Evolutionary conservation across 2,329 filamentous ascomycete species (phyloP).

Genomic region (Lachnellula subtilissima): DNA sequence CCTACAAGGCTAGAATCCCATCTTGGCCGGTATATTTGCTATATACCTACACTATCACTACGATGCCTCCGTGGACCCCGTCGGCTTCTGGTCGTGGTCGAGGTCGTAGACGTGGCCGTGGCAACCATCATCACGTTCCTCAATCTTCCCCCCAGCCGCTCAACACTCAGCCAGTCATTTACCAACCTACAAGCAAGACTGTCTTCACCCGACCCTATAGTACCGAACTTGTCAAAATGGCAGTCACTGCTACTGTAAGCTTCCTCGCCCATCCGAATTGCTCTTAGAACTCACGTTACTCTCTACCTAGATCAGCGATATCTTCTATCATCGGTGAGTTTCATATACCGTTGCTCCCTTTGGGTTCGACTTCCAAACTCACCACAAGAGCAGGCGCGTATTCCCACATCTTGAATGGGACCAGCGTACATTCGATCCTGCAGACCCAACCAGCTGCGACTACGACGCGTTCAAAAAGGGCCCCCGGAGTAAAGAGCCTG

Average conservation of each 20-base stretch:
- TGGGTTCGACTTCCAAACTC: background rate
- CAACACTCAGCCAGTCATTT: background rate
- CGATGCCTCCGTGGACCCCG: no score
- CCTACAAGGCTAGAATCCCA: no score
- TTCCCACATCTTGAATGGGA: slow-evolving; percentile 6
- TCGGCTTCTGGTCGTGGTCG: no score
- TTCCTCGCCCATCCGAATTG: background rate
- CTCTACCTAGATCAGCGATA: slow-evolving; percentile 14
- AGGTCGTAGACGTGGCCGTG: background rate
- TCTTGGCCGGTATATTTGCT: no score
- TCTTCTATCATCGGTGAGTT: slow-evolving; percentile 8
- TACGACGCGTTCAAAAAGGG: slow-evolving; percentile 20
- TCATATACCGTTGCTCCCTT: background rate
- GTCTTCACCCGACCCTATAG: slow-evolving; percentile 11
- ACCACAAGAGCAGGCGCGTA: slow-evolving; percentile 2
- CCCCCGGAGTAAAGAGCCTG: background rate
- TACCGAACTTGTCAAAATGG: slow-evolving; percentile 13
- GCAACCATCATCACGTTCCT: background rate
- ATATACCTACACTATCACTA: no score
- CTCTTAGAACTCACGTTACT: background rate
- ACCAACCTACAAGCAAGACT: background rate
- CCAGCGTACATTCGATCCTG: slow-evolving; percentile 13
- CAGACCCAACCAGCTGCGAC: slow-evolving; percentile 13
- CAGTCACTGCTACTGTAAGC: slow-evolving; percentile 14
- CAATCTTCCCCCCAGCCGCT: background rate